Percentiles rank a stretch among this genome's conserved stretches.
Evolutionary conservation across 2,329 filamentous ascomycete genomes (phyloP).

Genomic region (Hawksworthiomyces lignivorus): DNA sequence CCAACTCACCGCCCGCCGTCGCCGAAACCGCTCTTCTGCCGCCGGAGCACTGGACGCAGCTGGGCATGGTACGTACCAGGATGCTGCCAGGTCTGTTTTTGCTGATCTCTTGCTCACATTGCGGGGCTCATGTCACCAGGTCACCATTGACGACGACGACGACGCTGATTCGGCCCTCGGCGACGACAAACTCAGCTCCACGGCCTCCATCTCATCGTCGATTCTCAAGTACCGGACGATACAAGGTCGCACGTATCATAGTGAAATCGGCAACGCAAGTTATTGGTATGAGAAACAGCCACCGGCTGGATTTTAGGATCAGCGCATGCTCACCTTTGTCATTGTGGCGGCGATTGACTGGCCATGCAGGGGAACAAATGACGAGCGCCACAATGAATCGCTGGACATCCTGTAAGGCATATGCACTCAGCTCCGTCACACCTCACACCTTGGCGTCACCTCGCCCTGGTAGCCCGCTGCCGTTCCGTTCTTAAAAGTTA

Average conservation of each 20-base stretch:
- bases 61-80: not conserved
- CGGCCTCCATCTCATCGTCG: conserved; percentile 23
- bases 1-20: no score
- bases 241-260: conserved; percentile 25
- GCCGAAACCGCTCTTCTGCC: not conserved
- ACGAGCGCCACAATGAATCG: conserved; percentile 23
- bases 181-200: conserved; percentile 11
- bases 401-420: conserved; percentile 22
- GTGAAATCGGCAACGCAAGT: conserved; percentile 18
- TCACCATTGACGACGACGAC: not conserved
- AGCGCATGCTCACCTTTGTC: not conserved
- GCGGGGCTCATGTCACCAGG: no score
- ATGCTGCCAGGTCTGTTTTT: no score
- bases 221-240: conserved; percentile 24
- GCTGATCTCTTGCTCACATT: no score
- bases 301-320: no score
- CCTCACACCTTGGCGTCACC: no score
- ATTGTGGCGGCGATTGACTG: no score
- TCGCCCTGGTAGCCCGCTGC: no score
- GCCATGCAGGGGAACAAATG: conserved; percentile 22
- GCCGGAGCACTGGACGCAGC: conserved; percentile 1
- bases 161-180: conserved; percentile 7
- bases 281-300: conserved; percentile 33
- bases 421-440: not conserved
- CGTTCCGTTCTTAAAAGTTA: no score